Evolutionary conservation across 805 yeast species (phyloP).

Genomic region (Cyberlindnera misumaiensis): DNA sequence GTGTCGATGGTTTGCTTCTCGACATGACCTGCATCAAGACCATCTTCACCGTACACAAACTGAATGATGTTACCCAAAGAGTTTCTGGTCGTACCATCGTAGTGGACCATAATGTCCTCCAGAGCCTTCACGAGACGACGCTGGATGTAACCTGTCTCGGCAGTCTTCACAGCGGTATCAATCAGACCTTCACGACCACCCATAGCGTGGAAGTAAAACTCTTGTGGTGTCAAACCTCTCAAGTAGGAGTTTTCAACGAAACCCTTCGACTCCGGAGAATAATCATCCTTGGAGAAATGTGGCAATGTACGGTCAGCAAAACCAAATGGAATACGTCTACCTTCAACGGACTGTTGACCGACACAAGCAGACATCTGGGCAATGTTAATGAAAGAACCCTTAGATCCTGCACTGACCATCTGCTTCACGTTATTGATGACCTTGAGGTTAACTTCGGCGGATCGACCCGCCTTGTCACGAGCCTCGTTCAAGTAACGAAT

Average conservation of each 20-base stretch:
- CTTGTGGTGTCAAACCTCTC: conserved; percentile 97
- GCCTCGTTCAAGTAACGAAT: conserved; percentile 94
- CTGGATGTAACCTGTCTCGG: conserved; percentile 97
- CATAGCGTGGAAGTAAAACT: conserved; percentile 98
- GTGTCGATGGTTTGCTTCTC: conserved; percentile 95
- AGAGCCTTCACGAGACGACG: conserved; percentile 95
- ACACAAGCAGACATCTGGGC: conserved; percentile 99
- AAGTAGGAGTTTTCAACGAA: conserved; percentile 95
- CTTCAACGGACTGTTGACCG: conserved; percentile 99
- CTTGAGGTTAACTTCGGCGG: conserved; percentile 93
- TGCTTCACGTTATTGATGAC: conserved; percentile 95
- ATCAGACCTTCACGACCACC: conserved; percentile 99
- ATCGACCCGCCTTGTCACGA: conserved; percentile 98
- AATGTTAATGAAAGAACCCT: conserved; percentile 97
- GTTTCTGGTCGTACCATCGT: conserved; percentile 97
- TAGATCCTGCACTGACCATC: conserved; percentile 98
- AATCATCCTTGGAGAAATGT: conserved; percentile 97
- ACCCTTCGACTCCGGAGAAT: conserved; percentile 97
- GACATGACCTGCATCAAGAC: conserved; percentile 96
- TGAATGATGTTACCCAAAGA: conserved; percentile 95
- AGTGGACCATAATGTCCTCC: conserved; percentile 96
- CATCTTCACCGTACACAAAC: conserved; percentile 98
- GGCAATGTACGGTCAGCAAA: conserved; percentile 95
- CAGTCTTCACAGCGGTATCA: conserved; percentile 98
- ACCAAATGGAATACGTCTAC: conserved; percentile 98